Conservation (phyloP, 257 asterid genomes). For the Nicotiana knightiana region DNA sequence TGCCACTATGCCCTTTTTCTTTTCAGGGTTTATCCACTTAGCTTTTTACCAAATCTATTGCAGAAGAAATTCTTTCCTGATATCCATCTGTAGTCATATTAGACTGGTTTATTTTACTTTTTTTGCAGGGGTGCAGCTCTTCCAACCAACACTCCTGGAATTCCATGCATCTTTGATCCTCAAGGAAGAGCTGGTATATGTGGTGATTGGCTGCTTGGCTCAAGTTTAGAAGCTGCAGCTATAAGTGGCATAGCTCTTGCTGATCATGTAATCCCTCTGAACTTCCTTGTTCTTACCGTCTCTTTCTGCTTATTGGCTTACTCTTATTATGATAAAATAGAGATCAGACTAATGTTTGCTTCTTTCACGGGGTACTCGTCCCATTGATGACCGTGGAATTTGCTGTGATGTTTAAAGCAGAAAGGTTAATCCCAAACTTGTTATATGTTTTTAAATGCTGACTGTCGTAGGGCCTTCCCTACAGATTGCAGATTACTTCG, state of each 20-base stretch:
- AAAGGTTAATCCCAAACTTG: not conserved
- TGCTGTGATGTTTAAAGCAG: not conserved
- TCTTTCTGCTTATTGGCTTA: not conserved
- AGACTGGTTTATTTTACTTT: not conserved
- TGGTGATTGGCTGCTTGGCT: constrained; percentile 95
- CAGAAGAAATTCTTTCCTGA: not conserved
- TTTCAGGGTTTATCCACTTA: not conserved
- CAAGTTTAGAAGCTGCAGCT: constrained; percentile 89
- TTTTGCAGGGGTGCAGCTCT: constrained; percentile 96
- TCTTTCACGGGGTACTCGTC: not conserved
- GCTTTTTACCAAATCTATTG: not conserved
- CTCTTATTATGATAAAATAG: not conserved
- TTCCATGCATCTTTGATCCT: constrained; percentile 93
- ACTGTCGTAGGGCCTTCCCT: not conserved
- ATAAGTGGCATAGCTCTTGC: constrained; percentile 94
- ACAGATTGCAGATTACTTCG: constrained; percentile 85
- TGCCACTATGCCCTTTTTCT: not conserved
- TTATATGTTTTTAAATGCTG: not conserved
- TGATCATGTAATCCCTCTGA: constrained; percentile 55
- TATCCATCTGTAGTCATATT: not conserved
- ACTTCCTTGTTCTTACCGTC: constrained; percentile 4
- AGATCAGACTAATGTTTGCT: not conserved
- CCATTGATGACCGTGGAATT: not conserved
- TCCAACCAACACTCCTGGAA: constrained; percentile 75
- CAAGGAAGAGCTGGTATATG: constrained; percentile 95